A percentile compares a stretch with the other conserved stretches of the same genome.
phyloP scores from a whole-genome alignment of 2,329 filamentous ascomycete genomes.

The Ilyonectria sp. region DNA sequence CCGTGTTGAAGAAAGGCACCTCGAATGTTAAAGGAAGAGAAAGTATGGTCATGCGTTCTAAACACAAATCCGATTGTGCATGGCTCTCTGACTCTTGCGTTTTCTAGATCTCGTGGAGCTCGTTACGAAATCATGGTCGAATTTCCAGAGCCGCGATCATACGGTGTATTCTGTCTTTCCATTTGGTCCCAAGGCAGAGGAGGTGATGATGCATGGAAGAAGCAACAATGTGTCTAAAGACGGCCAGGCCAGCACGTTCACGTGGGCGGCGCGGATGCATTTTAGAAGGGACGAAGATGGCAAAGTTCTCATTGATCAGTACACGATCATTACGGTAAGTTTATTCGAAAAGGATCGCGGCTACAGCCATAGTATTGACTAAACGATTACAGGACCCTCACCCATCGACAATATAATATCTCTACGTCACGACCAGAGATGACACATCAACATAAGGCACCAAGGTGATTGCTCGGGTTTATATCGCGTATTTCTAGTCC shows the following conservation, averaged over 20 bases:
- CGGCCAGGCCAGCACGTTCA: constrained; percentile 9
- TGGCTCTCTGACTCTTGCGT: background rate
- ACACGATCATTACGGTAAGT: constrained; percentile 13
- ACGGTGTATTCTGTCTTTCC: constrained; percentile 12
- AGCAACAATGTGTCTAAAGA: constrained; percentile 18
- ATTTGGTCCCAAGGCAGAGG: constrained; percentile 8
- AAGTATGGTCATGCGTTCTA: background rate
- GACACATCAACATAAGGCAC: background rate
- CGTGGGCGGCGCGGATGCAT: constrained; percentile 14
- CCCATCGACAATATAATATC: background rate
- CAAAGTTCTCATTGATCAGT: constrained; percentile 17
- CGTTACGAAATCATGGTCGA: constrained; percentile 8
- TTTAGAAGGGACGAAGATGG: background rate
- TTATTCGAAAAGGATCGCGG: background rate
- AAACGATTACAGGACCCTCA: constrained; percentile 8
- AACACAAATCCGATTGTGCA: background rate
- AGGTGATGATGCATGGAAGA: constrained; percentile 16
- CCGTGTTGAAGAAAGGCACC: constrained; percentile 6
- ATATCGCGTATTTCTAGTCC: too few species aligned
- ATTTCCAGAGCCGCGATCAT: constrained; percentile 13
- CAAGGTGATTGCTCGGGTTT: background rate
- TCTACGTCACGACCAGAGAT: background rate
- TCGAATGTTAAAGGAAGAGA: constrained; percentile 15
- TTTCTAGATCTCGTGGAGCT: constrained; percentile 6
- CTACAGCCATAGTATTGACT: background rate